Evolutionary conservation across 257 asterid species (phyloP), one percentile per base, ranked within the genome.

Genomic region (Nicotiana otophora): DNA sequence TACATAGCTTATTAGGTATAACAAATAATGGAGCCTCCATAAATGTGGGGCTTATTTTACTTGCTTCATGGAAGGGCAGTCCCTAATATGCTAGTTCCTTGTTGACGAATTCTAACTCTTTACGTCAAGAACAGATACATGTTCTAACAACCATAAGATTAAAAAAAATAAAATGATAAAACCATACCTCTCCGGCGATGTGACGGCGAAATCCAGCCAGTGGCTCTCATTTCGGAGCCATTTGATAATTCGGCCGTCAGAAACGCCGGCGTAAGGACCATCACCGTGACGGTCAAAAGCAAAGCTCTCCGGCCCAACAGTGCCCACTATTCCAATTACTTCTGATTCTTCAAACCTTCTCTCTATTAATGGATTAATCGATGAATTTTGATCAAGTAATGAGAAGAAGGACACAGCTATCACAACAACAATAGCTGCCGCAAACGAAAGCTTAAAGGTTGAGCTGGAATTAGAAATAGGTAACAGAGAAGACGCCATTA

Each of bases 191-290:
- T 81, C 63, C 39, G 92, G 84, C 3, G 97, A 91, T 0, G 96
- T 93, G 8, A 90, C 84, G 66, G 94, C 92, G 60, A 93, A 93
- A 83, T 93, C 92, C 4, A 86, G 82, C 94, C 93, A 93, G 20
- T 92, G 90, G 84, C 87, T 88, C 57, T 91, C 91, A 53, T 87
- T 86, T 0, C 64, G 75, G 69, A 7, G 80, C 96, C 97, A 93
- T 85, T 85, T 93, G 81, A 93, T 83, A 1, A 93, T 88, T 85
- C 94, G 86, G 46, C 97, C 97, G 28, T 91, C 96, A 20, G 96
- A 91, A 2, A 93, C 91, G 1, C 97, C 92, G 30, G 94, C 88
- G 87, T 88, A 93, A 26, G 96, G 97, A 5, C 97, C 96, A 20
- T 82, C 90, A 10, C 92, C 94, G 60, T 12, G 23, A 2, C 78